phyloP scores from a whole-genome alignment of 257 asterid genomes.

The Solanum chilense region DNA sequence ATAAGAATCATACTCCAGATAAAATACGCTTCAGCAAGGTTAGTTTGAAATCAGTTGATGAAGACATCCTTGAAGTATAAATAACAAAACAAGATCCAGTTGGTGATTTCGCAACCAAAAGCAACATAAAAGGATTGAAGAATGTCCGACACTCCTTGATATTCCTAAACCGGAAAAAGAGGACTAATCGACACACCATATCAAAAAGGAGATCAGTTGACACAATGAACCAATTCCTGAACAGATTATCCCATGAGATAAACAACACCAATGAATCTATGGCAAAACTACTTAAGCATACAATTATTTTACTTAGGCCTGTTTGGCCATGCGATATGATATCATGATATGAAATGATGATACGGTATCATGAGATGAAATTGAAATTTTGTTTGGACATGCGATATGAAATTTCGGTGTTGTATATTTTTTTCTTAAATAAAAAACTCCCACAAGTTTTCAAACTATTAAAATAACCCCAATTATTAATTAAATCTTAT shows the following conservation, averaged over 20 bases:
- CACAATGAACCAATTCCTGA: not conserved
- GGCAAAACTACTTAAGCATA: not conserved
- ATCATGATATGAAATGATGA: no score
- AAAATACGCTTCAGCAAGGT: not conserved
- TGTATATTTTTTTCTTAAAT: no score
- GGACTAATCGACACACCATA: not conserved
- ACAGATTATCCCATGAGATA: not conserved
- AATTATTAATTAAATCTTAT: no score
- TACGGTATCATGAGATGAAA: no score
- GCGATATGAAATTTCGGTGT: no score
- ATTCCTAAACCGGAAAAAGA: not conserved
- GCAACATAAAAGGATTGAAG: not conserved
- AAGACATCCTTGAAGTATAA: not conserved
- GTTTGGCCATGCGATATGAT: no score
- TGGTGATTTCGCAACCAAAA: not conserved
- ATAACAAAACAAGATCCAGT: not conserved
- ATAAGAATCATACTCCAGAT: not conserved
- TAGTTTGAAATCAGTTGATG: not conserved
- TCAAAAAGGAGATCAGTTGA: not conserved
- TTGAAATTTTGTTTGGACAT: no score
- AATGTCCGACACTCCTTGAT: not conserved
- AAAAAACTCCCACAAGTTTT: no score
- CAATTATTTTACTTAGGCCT: not conserved
- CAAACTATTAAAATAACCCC: no score
- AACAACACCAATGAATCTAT: not conserved